These are phyloP conservation scores for Mimosa pudica DNA, from an alignment of 306 rosid genomes.

Conservation along the genomic window DNA sequence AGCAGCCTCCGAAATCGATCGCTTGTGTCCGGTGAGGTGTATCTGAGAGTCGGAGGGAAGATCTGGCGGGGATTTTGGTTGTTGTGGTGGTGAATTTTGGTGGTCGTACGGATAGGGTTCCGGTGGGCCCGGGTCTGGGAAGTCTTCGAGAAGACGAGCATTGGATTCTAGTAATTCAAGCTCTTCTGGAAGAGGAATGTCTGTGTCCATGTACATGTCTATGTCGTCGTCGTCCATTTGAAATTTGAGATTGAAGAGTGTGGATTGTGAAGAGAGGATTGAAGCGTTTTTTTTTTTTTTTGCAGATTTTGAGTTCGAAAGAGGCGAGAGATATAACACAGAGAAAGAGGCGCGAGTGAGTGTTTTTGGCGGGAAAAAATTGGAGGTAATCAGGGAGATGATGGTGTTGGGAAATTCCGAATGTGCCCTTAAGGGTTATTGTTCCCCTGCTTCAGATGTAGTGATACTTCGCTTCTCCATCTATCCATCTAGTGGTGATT, in stretches of 20 bases:
- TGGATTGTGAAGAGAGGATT: background rate
- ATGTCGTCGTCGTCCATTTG: slow-evolving; percentile 38
- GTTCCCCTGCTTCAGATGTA: background rate
- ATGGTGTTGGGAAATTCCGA: background rate
- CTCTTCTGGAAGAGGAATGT: slow-evolving; percentile 77
- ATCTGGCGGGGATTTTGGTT: slow-evolving; percentile 25
- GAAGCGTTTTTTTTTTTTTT: background rate
- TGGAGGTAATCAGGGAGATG: background rate
- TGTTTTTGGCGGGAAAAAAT: slow-evolving; percentile 17
- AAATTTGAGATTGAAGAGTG: background rate
- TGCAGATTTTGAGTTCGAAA: background rate
- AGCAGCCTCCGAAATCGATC: slow-evolving; percentile 37
- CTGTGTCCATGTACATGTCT: slow-evolving; percentile 62
- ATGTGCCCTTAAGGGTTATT: background rate
- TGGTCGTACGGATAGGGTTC: slow-evolving; percentile 46
- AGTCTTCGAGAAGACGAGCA: slow-evolving; percentile 42
- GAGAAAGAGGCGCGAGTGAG: background rate
- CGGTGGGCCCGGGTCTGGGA: slow-evolving; percentile 43
- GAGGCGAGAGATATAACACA: background rate
- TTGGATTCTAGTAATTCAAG: slow-evolving; percentile 82
- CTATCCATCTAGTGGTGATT: too few species aligned
- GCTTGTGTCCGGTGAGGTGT: slow-evolving; percentile 54
- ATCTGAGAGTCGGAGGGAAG: slow-evolving; percentile 31
- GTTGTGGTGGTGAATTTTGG: slow-evolving; percentile 11
- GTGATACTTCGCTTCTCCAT: background rate